Conservation (phyloP, 2,329 filamentous ascomycete species). For the Botrytis deweyae region DNA sequence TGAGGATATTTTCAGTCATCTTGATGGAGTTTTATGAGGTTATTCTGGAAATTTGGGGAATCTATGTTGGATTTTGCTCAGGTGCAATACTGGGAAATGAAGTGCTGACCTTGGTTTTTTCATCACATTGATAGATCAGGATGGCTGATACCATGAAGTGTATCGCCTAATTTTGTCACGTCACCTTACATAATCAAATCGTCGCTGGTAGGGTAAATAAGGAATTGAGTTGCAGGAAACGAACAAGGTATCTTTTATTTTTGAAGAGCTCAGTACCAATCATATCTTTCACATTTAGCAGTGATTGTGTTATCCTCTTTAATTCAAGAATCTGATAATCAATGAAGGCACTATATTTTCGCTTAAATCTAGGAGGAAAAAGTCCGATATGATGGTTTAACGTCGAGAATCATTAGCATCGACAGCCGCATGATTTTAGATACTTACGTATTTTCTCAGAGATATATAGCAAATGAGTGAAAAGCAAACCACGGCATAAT, state of each 20-base stretch:
- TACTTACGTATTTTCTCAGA: not conserved
- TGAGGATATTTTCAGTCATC: not conserved
- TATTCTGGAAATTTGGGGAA: not conserved
- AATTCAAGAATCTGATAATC: not conserved
- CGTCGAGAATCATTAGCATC: too few species aligned
- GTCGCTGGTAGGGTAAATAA: not conserved
- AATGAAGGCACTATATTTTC: not conserved
- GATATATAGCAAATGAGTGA: not conserved
- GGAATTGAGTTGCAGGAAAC: not conserved
- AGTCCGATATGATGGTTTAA: not conserved
- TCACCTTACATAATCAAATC: not conserved
- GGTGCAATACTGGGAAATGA: not conserved
- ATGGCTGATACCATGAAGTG: not conserved
- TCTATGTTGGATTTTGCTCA: not conserved
- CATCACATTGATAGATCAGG: not conserved
- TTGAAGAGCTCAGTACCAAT: not conserved
- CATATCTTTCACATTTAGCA: not conserved
- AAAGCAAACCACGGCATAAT: not conserved
- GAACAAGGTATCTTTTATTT: not conserved
- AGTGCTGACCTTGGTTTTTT: not conserved
- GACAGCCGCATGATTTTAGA: not conserved
- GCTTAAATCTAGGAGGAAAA: not conserved
- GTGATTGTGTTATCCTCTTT: not conserved
- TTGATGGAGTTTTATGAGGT: not conserved
- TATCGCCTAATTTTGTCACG: constrained; percentile 3